Conservation (phyloP, 2,329 filamentous ascomycete species). For the Nothopassalora personata region DNA sequence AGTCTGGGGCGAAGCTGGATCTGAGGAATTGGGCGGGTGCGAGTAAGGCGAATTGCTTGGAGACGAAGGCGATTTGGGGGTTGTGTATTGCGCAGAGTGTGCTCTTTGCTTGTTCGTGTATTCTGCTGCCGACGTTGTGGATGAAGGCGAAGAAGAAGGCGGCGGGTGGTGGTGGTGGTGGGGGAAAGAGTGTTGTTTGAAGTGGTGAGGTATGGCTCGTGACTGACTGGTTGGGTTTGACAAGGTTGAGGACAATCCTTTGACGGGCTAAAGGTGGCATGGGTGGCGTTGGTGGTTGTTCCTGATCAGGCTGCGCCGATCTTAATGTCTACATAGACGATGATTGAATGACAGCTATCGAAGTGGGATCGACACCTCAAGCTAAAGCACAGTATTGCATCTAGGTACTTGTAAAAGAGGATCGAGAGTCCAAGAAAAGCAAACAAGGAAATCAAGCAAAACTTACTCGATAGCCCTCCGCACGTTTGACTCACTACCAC, state of each 20-base stretch:
- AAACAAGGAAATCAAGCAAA: too few species aligned
- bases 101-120: slow-evolving; percentile 42
- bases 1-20: slow-evolving; percentile 46
- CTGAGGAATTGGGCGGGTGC: slow-evolving; percentile 55
- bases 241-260: background rate
- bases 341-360: background rate
- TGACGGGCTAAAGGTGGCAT: background rate
- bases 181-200: slow-evolving; percentile 14
- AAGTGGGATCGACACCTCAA: background rate
- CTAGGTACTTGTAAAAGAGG: background rate
- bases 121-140: slow-evolving; percentile 45
- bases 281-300: background rate
- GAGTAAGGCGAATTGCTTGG: slow-evolving; percentile 64
- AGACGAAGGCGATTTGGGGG: slow-evolving; percentile 86
- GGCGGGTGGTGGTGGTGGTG: slow-evolving; percentile 20
- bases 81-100: slow-evolving; percentile 69
- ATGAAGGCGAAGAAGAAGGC: slow-evolving; percentile 44
- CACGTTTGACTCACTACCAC: background rate
- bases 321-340: background rate
- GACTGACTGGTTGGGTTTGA: too few species aligned
- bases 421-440: background rate
- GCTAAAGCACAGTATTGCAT: too few species aligned
- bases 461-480: too few species aligned
- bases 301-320: background rate
- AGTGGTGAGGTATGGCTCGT: too few species aligned